Percentiles rank a stretch among this genome's conserved stretches.
These are phyloP conservation scores for Leccinum cinnamomeum DNA, from an alignment of 1,284 basidiomycete genomes.

Conservation along the genomic window DNA sequence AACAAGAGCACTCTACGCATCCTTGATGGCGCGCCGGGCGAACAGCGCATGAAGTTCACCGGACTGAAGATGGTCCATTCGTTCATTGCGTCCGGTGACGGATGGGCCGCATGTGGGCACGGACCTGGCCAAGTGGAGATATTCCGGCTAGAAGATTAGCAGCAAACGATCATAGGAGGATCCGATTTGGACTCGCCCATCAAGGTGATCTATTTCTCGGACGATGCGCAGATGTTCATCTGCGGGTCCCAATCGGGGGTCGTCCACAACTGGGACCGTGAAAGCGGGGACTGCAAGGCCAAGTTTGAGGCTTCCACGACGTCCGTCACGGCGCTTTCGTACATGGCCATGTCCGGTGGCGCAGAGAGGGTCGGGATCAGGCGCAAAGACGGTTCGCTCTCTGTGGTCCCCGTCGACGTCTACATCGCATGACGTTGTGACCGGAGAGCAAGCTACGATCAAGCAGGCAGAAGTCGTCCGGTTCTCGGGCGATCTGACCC, in stretches of 20 bases:
- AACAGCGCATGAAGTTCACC: constrained; percentile 10
- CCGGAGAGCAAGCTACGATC: constrained; percentile 2
- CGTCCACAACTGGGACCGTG: constrained; percentile 20
- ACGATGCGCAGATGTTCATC: constrained; percentile 10
- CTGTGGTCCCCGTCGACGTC: constrained; percentile 22
- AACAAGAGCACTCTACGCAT: constrained; percentile 16
- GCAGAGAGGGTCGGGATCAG: constrained; percentile 13
- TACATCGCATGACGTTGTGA: constrained; percentile 10
- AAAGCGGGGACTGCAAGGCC: constrained; percentile 17
- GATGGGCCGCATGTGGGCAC: constrained; percentile 17
- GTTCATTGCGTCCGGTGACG: constrained; percentile 11
- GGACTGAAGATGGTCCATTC: constrained; percentile 14
- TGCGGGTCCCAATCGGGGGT: constrained; percentile 16
- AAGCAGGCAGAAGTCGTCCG: constrained; percentile 12
- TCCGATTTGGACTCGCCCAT: not conserved
- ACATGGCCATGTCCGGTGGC: not conserved
- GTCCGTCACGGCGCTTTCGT: constrained; percentile 20
- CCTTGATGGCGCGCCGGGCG: constrained; percentile 14
- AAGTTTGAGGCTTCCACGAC: constrained; percentile 6
- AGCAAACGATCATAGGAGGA: not conserved
- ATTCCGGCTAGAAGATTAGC: constrained; percentile 3
- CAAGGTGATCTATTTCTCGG: constrained; percentile 14
- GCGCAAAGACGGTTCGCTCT: constrained; percentile 21
- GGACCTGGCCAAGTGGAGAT: constrained; percentile 14
- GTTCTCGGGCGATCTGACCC: constrained; percentile 14